Evolutionary conservation across 257 asterid species (phyloP).

Genomic region (Nicotiana undulata): DNA sequence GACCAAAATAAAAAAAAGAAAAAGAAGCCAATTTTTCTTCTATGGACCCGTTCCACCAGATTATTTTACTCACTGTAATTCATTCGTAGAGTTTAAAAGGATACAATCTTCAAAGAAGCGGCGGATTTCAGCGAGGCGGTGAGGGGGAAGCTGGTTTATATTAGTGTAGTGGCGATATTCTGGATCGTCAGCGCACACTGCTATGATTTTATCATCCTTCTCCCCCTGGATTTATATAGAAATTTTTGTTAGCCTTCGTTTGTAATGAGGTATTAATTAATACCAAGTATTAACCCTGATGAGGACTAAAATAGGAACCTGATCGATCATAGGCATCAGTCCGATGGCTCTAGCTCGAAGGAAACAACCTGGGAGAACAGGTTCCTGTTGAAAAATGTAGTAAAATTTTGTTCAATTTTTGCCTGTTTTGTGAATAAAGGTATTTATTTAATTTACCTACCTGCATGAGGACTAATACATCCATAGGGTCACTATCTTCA

Average conservation of each 20-base stretch:
- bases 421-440: neutral
- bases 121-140: neutral
- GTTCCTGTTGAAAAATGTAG: neutral
- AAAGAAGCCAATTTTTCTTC: too few species aligned
- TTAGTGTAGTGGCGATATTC: conserved; percentile 3
- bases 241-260: neutral
- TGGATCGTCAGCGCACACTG: conserved; percentile 2
- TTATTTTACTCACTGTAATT: too few species aligned
- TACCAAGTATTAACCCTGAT: neutral
- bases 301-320: neutral
- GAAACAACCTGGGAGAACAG: conserved; percentile 2
- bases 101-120: neutral
- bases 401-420: neutral
- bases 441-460: neutral
- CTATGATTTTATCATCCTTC: conserved; percentile 1
- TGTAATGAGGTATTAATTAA: neutral
- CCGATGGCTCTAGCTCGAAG: conserved; percentile 9
- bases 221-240: neutral
- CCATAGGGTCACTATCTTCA: conserved; percentile 5
- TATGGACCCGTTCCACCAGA: too few species aligned
- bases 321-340: conserved; percentile 6
- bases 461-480: conserved; percentile 7
- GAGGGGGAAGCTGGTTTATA: neutral
- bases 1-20: too few species aligned
- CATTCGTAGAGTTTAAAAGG: neutral